phyloP scores from a whole-genome alignment of 768 basidiomycete species.

The Tylopilus cervinicoccineus region DNA sequence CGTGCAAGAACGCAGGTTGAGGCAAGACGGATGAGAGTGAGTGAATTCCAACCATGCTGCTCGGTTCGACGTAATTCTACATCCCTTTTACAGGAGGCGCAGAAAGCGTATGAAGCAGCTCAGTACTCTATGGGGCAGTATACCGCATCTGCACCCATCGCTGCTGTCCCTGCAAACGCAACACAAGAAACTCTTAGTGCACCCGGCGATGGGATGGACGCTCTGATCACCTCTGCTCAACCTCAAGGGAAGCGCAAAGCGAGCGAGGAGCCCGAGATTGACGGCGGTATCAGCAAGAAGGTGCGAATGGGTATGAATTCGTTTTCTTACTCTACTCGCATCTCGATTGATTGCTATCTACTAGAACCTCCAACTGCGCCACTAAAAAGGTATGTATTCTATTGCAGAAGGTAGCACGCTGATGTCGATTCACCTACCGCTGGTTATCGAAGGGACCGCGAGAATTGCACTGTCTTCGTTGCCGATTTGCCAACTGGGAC shows the following conservation, averaged over 20 bases:
- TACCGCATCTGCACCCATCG: conserved; percentile 31
- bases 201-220: conserved; percentile 35
- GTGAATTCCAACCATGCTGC: conserved; percentile 6
- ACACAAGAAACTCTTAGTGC: background rate
- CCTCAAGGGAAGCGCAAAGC: conserved; percentile 59
- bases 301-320: conserved; percentile 50
- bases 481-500: conserved; percentile 57
- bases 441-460: conserved; percentile 71
- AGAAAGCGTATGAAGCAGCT: conserved; percentile 51
- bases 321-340: background rate
- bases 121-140: conserved; percentile 44
- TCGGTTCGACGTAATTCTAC: background rate
- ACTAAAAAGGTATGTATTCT: conserved; percentile 57
- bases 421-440: background rate
- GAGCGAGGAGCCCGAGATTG: conserved; percentile 41
- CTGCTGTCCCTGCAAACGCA: conserved; percentile 12
- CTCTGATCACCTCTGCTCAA: conserved; percentile 30
- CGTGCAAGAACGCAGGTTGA: conserved; percentile 63
- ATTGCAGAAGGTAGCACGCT: background rate
- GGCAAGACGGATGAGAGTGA: conserved; percentile 58
- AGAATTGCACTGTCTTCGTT: conserved; percentile 90
- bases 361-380: conserved; percentile 44
- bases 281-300: conserved; percentile 57
- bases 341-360: background rate
- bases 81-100: conserved; percentile 48